Evolutionary conservation across 2,329 filamentous ascomycete species (phyloP).

Genomic region (Alternaria incomplexa): DNA sequence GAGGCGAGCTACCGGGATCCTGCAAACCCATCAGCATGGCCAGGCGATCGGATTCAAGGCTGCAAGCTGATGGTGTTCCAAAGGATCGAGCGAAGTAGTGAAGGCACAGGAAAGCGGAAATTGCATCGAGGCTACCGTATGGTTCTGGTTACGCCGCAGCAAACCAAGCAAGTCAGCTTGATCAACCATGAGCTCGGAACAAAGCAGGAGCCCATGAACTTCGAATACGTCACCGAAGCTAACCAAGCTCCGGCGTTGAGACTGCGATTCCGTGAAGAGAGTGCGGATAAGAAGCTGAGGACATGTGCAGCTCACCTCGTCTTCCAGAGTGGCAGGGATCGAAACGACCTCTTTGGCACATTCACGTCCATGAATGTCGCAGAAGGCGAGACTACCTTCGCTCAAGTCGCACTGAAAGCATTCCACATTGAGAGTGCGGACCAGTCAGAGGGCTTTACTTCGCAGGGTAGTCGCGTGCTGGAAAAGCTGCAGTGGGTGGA

Average conservation of each 20-base stretch:
- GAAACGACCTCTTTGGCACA: conserved; percentile 72
- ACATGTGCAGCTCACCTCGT: conserved; percentile 74
- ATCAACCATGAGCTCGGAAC: conserved; percentile 71
- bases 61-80: conserved; percentile 82
- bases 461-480: conserved; percentile 49
- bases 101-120: conserved; percentile 73
- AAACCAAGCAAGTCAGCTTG: conserved; percentile 77
- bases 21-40: conserved; percentile 73
- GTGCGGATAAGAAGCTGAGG: conserved; percentile 53
- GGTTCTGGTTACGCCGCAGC: conserved; percentile 76
- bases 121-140: conserved; percentile 82
- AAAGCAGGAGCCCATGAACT: conserved; percentile 72
- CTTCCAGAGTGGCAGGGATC: conserved; percentile 75
- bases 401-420: conserved; percentile 70
- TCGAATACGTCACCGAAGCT: conserved; percentile 64
- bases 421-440: conserved; percentile 68
- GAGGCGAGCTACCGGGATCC: conserved; percentile 84
- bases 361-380: conserved; percentile 75
- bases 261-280: conserved; percentile 69
- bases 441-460: conserved; percentile 53
- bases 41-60: conserved; percentile 71
- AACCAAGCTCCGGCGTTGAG: conserved; percentile 75
- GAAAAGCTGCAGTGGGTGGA: conserved; percentile 66
- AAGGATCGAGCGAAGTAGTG: conserved; percentile 68
- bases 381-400: conserved; percentile 71